Conservation (phyloP, 176 grass and related monocot genomes). For the Triticum timopheevii region DNA sequence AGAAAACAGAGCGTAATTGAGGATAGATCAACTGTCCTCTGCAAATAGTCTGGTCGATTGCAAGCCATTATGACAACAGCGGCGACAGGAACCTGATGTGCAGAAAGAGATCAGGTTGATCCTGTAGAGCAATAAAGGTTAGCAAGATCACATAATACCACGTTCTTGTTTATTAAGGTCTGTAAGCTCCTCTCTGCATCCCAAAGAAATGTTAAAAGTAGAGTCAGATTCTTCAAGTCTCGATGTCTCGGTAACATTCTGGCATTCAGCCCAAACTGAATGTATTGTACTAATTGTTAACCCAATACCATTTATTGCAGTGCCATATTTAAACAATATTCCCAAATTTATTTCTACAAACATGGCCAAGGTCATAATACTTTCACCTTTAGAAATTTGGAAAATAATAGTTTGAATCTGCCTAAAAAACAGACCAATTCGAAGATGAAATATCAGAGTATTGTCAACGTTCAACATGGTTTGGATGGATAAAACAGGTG, state of each 20-base stretch:
- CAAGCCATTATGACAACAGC: constrained; percentile 98
- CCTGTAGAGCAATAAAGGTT: neutral
- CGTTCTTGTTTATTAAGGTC: too few species aligned
- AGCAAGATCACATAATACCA: too few species aligned
- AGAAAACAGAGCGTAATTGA: constrained; percentile 55
- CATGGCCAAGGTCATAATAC: neutral
- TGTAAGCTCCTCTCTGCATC: too few species aligned
- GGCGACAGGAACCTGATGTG: constrained; percentile 41
- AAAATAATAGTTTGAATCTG: neutral
- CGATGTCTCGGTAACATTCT: neutral
- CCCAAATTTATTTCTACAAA: neutral
- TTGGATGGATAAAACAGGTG: neutral
- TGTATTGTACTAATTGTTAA: too few species aligned
- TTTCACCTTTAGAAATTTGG: neutral
- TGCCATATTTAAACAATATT: neutral
- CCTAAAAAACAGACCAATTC: neutral
- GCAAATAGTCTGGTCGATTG: constrained; percentile 92
- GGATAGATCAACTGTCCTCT: constrained; percentile 92
- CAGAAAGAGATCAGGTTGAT: constrained; percentile 10
- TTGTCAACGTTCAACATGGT: too few species aligned
- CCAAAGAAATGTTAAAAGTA: too few species aligned
- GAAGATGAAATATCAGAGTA: neutral
- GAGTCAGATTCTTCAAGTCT: too few species aligned
- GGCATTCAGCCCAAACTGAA: too few species aligned
- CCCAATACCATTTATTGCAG: neutral